Base-by-base conservation (phyloP, 352 stramenopile species). In the Phytophthora sojae region DNA sequence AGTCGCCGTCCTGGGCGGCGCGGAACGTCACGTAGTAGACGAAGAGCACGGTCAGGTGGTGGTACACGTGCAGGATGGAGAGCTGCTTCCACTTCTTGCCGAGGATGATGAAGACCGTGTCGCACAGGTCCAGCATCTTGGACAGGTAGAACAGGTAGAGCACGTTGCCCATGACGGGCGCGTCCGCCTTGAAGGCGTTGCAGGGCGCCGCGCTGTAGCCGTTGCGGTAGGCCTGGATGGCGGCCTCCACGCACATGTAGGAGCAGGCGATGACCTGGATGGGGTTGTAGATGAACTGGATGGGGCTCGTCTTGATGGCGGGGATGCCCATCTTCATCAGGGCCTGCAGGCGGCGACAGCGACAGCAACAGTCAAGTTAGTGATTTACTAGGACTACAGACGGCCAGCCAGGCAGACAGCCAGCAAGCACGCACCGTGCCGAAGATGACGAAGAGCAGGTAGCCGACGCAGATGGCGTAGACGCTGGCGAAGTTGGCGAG, bases 51-150 rank as follows among this genome's bases (percentile, higher is more conserved):
- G 88, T 98, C 53, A 91, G 89, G 81, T 99, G 97, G 84, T 99
- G 97, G 86, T 99, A 99, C 15, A 99, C 94, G 77, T 99, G 97
- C 42, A 99, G 82, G 77, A 99, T 97, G 7, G 88, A 97, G 51
- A 99, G 88, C 76, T 98, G 96, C 67, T 95, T 93, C 94, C 94
- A 99, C 77, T 98, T 98, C 79, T 99, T 98, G 64, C 95, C 92
- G 11, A 98, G 61, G 26, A 99, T 92, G 73, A 99, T 99, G 76
- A 99, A 99, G 65, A 98, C 83, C n/a, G 91, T 97, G 78, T 97
- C 90, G 57, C 89, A 81, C 72, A 97, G 86, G 71, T 97, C 90
- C 25, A 96, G 83, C 65, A 96, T 90, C 80, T 99, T 99, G 69
- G 89, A 98, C 53, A 99, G 75, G 80, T 98, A 99, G 76, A 99